Base-by-base conservation (phyloP, 768 basidiomycete species). In the Wakefieldia striispora region DNA sequence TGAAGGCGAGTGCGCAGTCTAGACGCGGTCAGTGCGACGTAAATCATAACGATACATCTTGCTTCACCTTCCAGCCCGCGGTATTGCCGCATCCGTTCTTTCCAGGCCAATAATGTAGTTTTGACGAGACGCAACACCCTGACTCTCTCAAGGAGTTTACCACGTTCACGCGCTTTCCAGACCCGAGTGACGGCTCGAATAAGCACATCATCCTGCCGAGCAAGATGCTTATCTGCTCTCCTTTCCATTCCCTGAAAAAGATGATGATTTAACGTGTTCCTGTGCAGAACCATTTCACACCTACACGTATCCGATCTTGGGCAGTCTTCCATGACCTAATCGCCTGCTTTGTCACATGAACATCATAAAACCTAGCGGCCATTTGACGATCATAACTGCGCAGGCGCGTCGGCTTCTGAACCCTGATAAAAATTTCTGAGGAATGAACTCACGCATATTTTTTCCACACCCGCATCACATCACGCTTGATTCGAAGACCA, bases 91-190 rank as follows among this genome's bases (percentile, higher is more conserved):
- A 83, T 55, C 17, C 71, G 73, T 43, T 60, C 63, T 50, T 66
- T 70, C 87, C 86, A 88, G 14, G 72, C 59, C 16, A 61, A 58
- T 75, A 79, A 81, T 1, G 70, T 66, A 36, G 66, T 65, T 55
- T 74, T 77, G 39, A 79, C 45, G 8, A 82, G 56, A 29, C 80
- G 74, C 17, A 72, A 53, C 5, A 69, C 64, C 45, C 72, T 76
- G 31, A 83, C 78, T 40, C 77, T 74, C 49, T 79, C 79, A 11
- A 88, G 71, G 24, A 82, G 71, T 43, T 66, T 71, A 26, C 82
- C 83, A 9, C 82, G 78, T 57, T 85, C 84, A 34, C 77, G 78
- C 19, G 86, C 82, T 56, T 78, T 84, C 86, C 86, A 86, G 4
- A 87, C 77, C 40, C 81, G 73, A 57, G 75, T 66, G 40, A 84